A percentile compares a stretch with the other conserved stretches of the same genome.
Evolutionary conservation across 352 stramenopile species (phyloP).

Genomic region (Globisporangium perplexum): DNA sequence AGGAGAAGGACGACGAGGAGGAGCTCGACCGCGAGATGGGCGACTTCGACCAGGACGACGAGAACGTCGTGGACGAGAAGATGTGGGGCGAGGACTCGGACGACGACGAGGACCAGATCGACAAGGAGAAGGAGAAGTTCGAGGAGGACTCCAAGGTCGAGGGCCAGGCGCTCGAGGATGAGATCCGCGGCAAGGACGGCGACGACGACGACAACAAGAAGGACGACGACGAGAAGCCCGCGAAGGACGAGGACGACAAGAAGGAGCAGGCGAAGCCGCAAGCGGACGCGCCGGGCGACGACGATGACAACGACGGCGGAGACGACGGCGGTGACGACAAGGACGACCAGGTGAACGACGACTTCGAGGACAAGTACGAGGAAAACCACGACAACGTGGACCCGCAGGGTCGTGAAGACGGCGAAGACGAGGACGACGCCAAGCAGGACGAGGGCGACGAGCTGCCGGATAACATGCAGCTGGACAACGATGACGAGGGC

Average conservation of each 20-base stretch:
- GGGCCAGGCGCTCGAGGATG: slow-evolving; percentile 76
- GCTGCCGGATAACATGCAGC: slow-evolving; percentile 79
- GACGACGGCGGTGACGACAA: slow-evolving; percentile 40
- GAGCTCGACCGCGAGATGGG: slow-evolving; percentile 99
- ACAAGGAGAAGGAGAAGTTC: slow-evolving; percentile 96
- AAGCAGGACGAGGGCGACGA: slow-evolving; percentile 71
- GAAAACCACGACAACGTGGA: slow-evolving; percentile 64
- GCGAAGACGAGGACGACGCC: slow-evolving; percentile 39
- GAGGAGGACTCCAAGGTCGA: slow-evolving; percentile 84
- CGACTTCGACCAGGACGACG: slow-evolving; percentile 93
- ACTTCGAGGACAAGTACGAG: slow-evolving; percentile 86
- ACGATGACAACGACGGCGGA: slow-evolving; percentile 27
- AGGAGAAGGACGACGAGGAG: slow-evolving; percentile 87
- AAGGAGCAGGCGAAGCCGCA: slow-evolving; percentile 31
- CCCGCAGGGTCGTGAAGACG: slow-evolving; percentile 45
- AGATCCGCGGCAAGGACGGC: slow-evolving; percentile 88
- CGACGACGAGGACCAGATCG: slow-evolving; percentile 91
- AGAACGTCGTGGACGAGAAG: slow-evolving; percentile 99
- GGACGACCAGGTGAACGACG: slow-evolving; percentile 87
- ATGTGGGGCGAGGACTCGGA: slow-evolving; percentile 95
- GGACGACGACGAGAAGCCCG: slow-evolving; percentile 51
- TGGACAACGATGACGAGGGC: slow-evolving; percentile 52
- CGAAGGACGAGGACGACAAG: slow-evolving; percentile 32
- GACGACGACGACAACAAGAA: slow-evolving; percentile 77
- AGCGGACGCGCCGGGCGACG: slow-evolving; percentile 45